Evolutionary conservation across 331 rosid species (phyloP), one percentile per base, ranked within the genome.

Genomic region (Pyrus hybrid): DNA sequence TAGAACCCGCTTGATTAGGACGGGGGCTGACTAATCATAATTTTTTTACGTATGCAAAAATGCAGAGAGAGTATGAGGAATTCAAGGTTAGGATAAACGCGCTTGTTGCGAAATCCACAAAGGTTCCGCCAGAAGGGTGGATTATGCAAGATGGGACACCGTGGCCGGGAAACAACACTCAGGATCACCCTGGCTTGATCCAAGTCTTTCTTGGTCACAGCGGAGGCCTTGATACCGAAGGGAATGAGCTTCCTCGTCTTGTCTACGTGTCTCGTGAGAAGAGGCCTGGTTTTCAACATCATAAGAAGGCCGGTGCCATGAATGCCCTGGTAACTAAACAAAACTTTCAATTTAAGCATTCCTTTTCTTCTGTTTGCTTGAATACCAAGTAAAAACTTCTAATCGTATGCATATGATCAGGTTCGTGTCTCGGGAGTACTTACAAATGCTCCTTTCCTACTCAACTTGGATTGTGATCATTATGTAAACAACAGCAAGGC

Each of bases 131-230:
- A 28, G 99, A 90, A 83, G 99, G 99, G 67, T 95, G 99, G 99
- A 92, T 89, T 30, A 87, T 95, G 99, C 90, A 92, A 84, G 99
- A 95, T 78, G 99, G 96, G 79, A 95, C 97, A 54, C 97, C 97
- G 71, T 95, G 99, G 99, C 99, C 99, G 1, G 97, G 99, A 70
- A 94, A 94, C 91, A 94, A 94, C 72, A 70, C 92, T 49, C 89
- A 81, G 74, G 99, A 95, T 81, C 99, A 95, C 76, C 99, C 97
- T 18, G 90, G 97, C 65, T 84, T 95, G 97, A 95, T 95, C 78
- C 99, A 95, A 76, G 89, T 95, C 51, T 93, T 94, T 85, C 96
- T 95, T 63, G 93, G 92, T 70, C 93, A 81, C 37, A 86, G 86
- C 76, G 97, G 93, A 81, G 97, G 93, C 22, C 85, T 70, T 77